phyloP scores from a whole-genome alignment of 805 yeast species.

The Candida silvatica region DNA sequence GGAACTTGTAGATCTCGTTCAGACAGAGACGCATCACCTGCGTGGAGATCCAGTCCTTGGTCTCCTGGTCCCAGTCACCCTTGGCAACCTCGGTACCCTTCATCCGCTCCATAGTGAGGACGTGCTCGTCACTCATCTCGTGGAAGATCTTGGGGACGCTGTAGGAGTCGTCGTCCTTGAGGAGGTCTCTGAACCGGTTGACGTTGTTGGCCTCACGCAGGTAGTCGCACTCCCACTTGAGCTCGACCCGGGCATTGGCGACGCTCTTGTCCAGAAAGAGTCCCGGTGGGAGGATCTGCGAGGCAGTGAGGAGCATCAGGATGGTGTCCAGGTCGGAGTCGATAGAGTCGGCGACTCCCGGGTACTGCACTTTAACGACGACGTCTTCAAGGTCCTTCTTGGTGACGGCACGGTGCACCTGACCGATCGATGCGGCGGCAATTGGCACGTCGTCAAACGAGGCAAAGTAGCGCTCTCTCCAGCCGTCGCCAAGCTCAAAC shows the following conservation, averaged over 20 bases:
- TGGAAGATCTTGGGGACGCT: slow-evolving; percentile 76
- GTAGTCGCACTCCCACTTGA: slow-evolving; percentile 98
- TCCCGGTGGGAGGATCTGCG: slow-evolving; percentile 83
- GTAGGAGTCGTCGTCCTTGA: slow-evolving; percentile 55
- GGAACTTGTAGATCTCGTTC: slow-evolving; percentile 73
- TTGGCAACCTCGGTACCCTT: slow-evolving; percentile 76
- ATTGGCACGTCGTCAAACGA: slow-evolving; percentile 82
- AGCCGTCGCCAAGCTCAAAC: slow-evolving; percentile 65
- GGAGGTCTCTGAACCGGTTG: slow-evolving; percentile 54
- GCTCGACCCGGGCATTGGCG: slow-evolving; percentile 85
- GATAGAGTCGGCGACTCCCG: slow-evolving; percentile 90
- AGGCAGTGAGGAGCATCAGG: slow-evolving; percentile 74
- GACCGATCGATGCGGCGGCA: slow-evolving; percentile 97
- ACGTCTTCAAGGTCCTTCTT: slow-evolving; percentile 55
- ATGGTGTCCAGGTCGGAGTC: slow-evolving; percentile 90
- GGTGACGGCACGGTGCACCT: slow-evolving; percentile 80
- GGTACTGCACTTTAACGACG: slow-evolving; percentile 94
- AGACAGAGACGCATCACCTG: slow-evolving; percentile 82
- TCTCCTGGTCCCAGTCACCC: slow-evolving; percentile 65
- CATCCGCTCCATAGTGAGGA: slow-evolving; percentile 85
- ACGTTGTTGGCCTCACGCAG: slow-evolving; percentile 77
- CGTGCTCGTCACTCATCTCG: slow-evolving; percentile 70
- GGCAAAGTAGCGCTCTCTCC: slow-evolving; percentile 63
- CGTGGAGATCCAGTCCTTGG: slow-evolving; percentile 74
- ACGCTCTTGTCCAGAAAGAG: slow-evolving; percentile 85